Conservation (phyloP, 805 yeast genomes). For the Suhomyces xylopsoci region DNA sequence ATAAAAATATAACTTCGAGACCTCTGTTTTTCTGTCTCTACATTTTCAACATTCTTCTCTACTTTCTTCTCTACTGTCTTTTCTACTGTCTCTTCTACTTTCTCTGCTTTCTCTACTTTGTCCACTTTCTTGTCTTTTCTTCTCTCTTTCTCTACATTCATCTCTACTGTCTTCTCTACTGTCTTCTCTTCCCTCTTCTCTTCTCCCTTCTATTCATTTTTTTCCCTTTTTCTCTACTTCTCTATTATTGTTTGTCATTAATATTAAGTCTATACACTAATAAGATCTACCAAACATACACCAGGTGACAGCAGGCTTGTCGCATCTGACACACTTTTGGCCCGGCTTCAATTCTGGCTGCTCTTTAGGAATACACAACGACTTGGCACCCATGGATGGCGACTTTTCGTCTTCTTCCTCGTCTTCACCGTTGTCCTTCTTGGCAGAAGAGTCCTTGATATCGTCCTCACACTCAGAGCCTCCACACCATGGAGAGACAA, state of each 20-base stretch:
- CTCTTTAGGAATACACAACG: constrained; percentile 91
- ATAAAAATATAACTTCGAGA: too few species aligned
- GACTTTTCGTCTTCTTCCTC: constrained; percentile 92
- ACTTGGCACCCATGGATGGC: constrained; percentile 99
- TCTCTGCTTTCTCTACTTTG: neutral
- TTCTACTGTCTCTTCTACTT: too few species aligned
- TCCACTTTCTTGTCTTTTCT: neutral
- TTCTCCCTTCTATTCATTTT: neutral
- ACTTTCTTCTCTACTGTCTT: too few species aligned
- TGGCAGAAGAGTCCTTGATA: constrained; percentile 85
- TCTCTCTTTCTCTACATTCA: too few species aligned
- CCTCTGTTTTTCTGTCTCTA: too few species aligned
- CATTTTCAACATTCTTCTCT: too few species aligned
- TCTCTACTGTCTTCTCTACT: too few species aligned
- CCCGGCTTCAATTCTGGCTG: constrained; percentile 80
- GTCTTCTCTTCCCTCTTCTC: too few species aligned
- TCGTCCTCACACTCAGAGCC: constrained; percentile 91
- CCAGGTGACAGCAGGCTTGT: constrained; percentile 68
- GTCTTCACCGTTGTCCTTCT: constrained; percentile 75
- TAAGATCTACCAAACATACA: constrained; percentile 98
- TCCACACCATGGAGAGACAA: constrained; percentile 98
- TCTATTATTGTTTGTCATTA: neutral
- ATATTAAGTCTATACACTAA: constrained; percentile 30
- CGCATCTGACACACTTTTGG: constrained; percentile 88
- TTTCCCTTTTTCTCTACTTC: neutral